Percentiles rank a stretch among this genome's conserved stretches.
These are phyloP conservation scores for Suillus luteus DNA, from an alignment of 768 basidiomycete species.

Conservation along the genomic window DNA sequence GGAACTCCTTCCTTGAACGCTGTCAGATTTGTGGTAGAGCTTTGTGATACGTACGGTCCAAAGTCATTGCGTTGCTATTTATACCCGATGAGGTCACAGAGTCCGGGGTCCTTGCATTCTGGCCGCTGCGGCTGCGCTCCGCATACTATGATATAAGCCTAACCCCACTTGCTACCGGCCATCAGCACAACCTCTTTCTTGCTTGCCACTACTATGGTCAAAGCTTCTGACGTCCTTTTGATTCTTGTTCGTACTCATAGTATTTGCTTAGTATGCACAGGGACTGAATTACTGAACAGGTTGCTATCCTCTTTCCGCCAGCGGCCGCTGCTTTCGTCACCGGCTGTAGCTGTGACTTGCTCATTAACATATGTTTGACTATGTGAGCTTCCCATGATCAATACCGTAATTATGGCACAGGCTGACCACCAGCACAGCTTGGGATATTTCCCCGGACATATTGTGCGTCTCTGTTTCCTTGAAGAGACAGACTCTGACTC, in stretches of 20 bases:
- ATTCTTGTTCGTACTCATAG: slow-evolving; percentile 57
- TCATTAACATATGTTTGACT: slow-evolving; percentile 82
- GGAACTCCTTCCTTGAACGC: not conserved
- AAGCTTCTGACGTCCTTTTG: slow-evolving; percentile 74
- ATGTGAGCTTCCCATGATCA: slow-evolving; percentile 47
- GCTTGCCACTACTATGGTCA: slow-evolving; percentile 38
- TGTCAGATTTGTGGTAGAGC: not conserved
- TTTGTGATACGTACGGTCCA: too few species aligned
- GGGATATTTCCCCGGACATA: slow-evolving; percentile 72
- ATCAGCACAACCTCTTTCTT: not conserved
- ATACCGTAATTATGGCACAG: not conserved
- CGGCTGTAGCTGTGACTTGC: slow-evolving; percentile 83
- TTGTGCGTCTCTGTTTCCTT: slow-evolving; percentile 36
- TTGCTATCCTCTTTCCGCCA: slow-evolving; percentile 80
- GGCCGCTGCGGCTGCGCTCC: not conserved
- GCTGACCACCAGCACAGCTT: slow-evolving; percentile 44
- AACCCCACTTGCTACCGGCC: not conserved
- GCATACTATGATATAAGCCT: not conserved
- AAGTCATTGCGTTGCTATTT: not conserved
- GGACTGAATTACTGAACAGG: slow-evolving; percentile 38
- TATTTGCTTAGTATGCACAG: not conserved
- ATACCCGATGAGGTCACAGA: not conserved
- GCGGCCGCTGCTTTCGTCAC: slow-evolving; percentile 77
- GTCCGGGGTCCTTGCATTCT: not conserved
- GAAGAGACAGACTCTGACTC: slow-evolving; percentile 6